A percentile compares a stretch with the other conserved stretches of the same genome.
Evolutionary conservation across 1,284 basidiomycete species (phyloP).

Genomic region (Agroathelia rolfsii): DNA sequence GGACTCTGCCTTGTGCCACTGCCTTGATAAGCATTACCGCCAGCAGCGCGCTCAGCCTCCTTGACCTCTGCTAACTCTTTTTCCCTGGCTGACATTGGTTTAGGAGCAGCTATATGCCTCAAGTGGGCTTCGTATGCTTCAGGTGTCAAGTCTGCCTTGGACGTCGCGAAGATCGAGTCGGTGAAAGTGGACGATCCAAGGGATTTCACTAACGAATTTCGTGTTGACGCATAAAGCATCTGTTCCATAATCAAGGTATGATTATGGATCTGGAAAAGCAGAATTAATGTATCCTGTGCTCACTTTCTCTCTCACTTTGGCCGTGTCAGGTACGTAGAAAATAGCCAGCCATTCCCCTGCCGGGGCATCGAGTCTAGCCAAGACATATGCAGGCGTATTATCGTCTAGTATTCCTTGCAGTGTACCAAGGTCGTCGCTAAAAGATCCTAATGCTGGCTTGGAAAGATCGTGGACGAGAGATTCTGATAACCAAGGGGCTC

Average conservation of each 20-base stretch:
- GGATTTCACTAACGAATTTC: slow-evolving; percentile 61
- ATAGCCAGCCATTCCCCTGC: slow-evolving; percentile 60
- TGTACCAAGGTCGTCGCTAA: slow-evolving; percentile 48
- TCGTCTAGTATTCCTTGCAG: slow-evolving; percentile 52
- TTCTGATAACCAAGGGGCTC: slow-evolving; percentile 34
- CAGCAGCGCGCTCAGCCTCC: slow-evolving; percentile 55
- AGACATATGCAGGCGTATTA: slow-evolving; percentile 59
- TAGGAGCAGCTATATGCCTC: slow-evolving; percentile 62
- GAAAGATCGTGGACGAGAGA: slow-evolving; percentile 49
- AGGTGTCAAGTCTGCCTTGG: slow-evolving; percentile 55
- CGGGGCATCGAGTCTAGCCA: slow-evolving; percentile 52
- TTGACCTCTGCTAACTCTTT: slow-evolving; percentile 70
- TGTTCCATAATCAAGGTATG: slow-evolving; percentile 25
- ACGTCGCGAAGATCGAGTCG: slow-evolving; percentile 76
- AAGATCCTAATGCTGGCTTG: slow-evolving; percentile 34
- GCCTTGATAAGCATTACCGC: slow-evolving; percentile 41
- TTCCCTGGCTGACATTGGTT: slow-evolving; percentile 74
- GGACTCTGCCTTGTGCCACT: slow-evolving; percentile 45
- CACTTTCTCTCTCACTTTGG: slow-evolving; percentile 71
- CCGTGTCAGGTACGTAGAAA: slow-evolving; percentile 67
- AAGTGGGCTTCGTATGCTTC: slow-evolving; percentile 68
- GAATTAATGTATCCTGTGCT: slow-evolving; percentile 6
- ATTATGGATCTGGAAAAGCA: slow-evolving; percentile 1
- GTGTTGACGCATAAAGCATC: slow-evolving; percentile 90
- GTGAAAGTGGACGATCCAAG: slow-evolving; percentile 72